Conservation (phyloP, 2,329 filamentous ascomycete species). For the Diaporthe vaccinii region DNA sequence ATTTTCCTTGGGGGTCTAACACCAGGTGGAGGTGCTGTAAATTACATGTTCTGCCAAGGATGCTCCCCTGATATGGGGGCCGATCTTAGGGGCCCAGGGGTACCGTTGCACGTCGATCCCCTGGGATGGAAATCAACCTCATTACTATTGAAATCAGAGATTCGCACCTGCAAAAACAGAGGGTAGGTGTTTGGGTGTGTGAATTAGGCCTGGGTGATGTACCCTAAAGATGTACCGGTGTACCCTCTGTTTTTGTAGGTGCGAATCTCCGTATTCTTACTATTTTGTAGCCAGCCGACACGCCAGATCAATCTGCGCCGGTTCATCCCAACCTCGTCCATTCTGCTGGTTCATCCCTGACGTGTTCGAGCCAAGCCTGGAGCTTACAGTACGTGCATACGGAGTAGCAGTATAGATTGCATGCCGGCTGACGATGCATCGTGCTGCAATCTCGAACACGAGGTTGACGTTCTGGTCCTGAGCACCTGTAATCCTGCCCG, state of each 20-base stretch:
- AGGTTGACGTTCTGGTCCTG: not conserved
- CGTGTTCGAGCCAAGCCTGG: not conserved
- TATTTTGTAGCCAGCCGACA: not conserved
- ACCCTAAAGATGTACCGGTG: too few relatives aligned
- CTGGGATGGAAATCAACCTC: not conserved
- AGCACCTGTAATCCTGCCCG: not conserved
- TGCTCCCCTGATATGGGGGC: slow-evolving; percentile 11
- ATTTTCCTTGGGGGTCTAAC: not conserved
- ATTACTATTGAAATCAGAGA: too few relatives aligned
- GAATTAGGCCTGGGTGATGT: too few relatives aligned
- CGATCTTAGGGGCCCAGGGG: slow-evolving; percentile 19
- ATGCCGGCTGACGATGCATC: not conserved
- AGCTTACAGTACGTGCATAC: not conserved
- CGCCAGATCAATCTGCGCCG: not conserved
- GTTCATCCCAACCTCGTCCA: slow-evolving; percentile 16
- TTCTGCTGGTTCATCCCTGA: not conserved
- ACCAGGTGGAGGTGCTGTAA: slow-evolving; percentile 25
- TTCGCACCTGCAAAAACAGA: too few relatives aligned
- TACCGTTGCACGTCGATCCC: slow-evolving; percentile 7
- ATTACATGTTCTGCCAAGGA: slow-evolving; percentile 25
- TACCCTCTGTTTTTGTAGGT: too few relatives aligned
- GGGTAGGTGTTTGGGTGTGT: too few relatives aligned
- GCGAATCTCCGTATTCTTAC: too few relatives aligned
- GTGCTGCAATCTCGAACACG: slow-evolving; percentile 4
- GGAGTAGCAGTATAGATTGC: not conserved